phyloP scores from a whole-genome alignment of 805 yeast species.

The Ogataea sp. region DNA sequence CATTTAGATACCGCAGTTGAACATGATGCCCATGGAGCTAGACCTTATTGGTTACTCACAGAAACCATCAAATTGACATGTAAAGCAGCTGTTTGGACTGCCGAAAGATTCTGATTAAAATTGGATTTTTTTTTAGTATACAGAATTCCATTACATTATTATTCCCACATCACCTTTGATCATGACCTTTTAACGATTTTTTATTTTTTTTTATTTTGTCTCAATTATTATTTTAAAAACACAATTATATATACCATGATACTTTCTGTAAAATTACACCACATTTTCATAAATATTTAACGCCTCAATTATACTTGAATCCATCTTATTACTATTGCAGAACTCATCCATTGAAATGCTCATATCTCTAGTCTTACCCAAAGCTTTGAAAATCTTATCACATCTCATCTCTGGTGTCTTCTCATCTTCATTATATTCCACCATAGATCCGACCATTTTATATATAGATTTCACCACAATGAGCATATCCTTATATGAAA shows the following conservation, averaged over 20 bases:
- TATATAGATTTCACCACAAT: slow-evolving; percentile 77
- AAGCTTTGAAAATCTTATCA: slow-evolving; percentile 63
- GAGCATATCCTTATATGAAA: slow-evolving; percentile 72
- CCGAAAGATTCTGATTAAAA: slow-evolving; percentile 70
- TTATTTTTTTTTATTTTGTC: not conserved
- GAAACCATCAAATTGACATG: slow-evolving; percentile 82
- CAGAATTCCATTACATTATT: too few species aligned
- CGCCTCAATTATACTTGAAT: slow-evolving; percentile 69
- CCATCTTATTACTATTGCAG: slow-evolving; percentile 69
- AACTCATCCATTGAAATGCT: slow-evolving; percentile 79
- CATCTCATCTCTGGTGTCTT: slow-evolving; percentile 86
- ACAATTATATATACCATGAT: not conserved
- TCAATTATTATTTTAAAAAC: not conserved
- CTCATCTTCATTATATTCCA: slow-evolving; percentile 79
- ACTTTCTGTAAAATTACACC: slow-evolving; percentile 7
- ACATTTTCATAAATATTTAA: slow-evolving; percentile 42
- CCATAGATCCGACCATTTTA: slow-evolving; percentile 95
- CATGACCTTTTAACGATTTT: not conserved
- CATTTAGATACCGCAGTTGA: slow-evolving; percentile 91
- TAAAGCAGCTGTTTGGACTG: slow-evolving; percentile 83
- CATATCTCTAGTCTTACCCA: slow-evolving; percentile 65
- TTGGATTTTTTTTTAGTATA: not conserved
- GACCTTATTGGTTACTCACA: slow-evolving; percentile 83
- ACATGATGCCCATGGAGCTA: slow-evolving; percentile 87
- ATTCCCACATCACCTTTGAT: too few species aligned